Base-by-base conservation (phyloP, 495 filamentous ascomycete genomes). In the Articulospora tetracladia region DNA sequence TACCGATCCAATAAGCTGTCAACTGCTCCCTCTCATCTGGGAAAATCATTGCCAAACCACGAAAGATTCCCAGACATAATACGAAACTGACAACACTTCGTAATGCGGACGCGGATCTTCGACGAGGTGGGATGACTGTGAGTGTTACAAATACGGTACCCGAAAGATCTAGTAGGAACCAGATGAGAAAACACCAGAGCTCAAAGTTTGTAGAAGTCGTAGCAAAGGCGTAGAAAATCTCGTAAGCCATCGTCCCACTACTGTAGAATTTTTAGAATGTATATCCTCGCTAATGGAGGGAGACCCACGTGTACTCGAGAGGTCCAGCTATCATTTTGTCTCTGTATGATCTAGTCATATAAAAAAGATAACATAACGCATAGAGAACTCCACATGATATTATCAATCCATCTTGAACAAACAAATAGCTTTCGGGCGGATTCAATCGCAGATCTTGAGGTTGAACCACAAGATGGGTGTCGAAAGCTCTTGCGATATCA, bases 21-120 rank as follows among this genome's bases (percentile, higher is more conserved):
- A 54, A 7, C 26, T 54, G 51, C 20, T 54, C 26, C n/a, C 51
- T 30, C 2, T 54, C 51, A 22, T 54, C 51, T 54, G 51, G 51
- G 20, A 54, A 54, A 2, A 54, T 54, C n/a, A 30, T 2, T 15
- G 51, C n/a, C 25, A 51, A 51, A 51, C 2, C 11, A 23, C 25
- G 11, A 54, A 54, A 26, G 2, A 54, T 4, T 26, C 19, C 22
- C 20, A 54, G 20, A 17, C 25, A 28, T 17, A 34, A 19, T 8
- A 54, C 10, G 25, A 51, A 51, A 19, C 24, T 13, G n/a, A 54
- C 12, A 20, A 54, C 11, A 17, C n/a, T 32, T 12, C 51, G 3
- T 11, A 17, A 13, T 8, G 20, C 12, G 2, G 30, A 7, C 6
- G 22, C 22, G 26, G 27, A 2, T 54, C 51, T 30, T 54, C 20